phyloP scores from a whole-genome alignment of 1,284 basidiomycete genomes.

The Trichosporon sp. region DNA sequence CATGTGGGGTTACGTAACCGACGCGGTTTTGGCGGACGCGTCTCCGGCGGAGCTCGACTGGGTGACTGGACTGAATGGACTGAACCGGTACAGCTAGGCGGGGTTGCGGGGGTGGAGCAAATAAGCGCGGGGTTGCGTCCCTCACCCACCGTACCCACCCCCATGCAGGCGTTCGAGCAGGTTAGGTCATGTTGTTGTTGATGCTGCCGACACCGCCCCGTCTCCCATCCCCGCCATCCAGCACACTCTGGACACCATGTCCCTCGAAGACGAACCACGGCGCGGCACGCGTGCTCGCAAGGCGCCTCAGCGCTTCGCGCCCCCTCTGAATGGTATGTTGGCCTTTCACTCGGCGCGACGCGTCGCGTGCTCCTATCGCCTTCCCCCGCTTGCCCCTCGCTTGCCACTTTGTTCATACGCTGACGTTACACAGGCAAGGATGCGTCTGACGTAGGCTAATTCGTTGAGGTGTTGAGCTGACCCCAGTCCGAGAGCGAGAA shows the following conservation, averaged over 20 bases:
- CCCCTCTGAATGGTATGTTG: background rate
- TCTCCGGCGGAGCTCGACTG: background rate
- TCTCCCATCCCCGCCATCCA: constrained; percentile 2
- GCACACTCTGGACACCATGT: constrained; percentile 16
- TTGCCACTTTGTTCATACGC: background rate
- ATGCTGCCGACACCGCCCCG: background rate
- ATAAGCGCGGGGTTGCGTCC: background rate
- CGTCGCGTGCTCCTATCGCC: constrained; percentile 17
- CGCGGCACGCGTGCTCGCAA: constrained; percentile 36
- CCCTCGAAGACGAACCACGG: constrained; percentile 29
- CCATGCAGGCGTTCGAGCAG: background rate
- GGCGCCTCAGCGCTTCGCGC: constrained; percentile 31
- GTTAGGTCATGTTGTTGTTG: constrained; percentile 12
- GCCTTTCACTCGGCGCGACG: constrained; percentile 3
- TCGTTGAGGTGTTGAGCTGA: background rate
- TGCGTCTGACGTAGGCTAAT: constrained; percentile 12
- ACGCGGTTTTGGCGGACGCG: background rate
- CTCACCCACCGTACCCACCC: too few relatives aligned
- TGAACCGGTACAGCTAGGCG: background rate
- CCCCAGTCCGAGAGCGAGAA: constrained; percentile 9
- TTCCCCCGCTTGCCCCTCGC: constrained; percentile 6
- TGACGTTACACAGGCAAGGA: constrained; percentile 5
- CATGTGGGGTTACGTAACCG: constrained; percentile 5
- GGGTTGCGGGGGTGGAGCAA: background rate
- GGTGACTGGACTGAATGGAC: background rate